A percentile compares a stretch with the other conserved stretches of the same genome.
phyloP scores from a whole-genome alignment of 2,329 filamentous ascomycete species.

The Ploettnerulaceae sp. region DNA sequence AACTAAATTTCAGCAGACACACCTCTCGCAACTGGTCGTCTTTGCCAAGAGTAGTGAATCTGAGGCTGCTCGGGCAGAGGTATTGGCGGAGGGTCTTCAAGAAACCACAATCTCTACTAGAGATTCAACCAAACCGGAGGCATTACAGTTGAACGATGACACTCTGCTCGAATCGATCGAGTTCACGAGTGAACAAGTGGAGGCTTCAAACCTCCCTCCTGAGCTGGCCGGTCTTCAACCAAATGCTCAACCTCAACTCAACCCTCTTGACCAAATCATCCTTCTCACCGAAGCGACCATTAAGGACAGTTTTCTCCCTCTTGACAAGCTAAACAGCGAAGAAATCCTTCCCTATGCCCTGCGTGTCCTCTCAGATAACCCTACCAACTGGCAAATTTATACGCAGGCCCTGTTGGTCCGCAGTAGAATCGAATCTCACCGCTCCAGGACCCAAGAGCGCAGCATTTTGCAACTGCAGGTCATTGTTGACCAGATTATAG shows the following conservation, averaged over 20 bases:
- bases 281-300: conserved; percentile 83
- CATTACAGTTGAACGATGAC: conserved; percentile 81
- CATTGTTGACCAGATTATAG: conserved; percentile 90
- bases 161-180: conserved; percentile 84
- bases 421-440: conserved; percentile 83
- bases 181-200: conserved; percentile 51
- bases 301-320: conserved; percentile 79
- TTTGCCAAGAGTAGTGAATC: conserved; percentile 66
- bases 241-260: conserved; percentile 74
- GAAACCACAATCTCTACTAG: conserved; percentile 19
- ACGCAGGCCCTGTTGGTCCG: conserved; percentile 88
- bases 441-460: conserved; percentile 80
- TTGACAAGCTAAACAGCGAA: conserved; percentile 83
- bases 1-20: conserved; percentile 74
- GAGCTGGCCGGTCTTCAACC: conserved; percentile 63
- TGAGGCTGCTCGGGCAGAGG: conserved; percentile 14
- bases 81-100: conserved; percentile 19
- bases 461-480: conserved; percentile 90
- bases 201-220: conserved; percentile 50
- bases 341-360: conserved; percentile 89
- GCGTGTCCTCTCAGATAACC: conserved; percentile 80
- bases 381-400: conserved; percentile 97
- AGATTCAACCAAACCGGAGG: conserved; percentile 50
- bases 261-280: conserved; percentile 83
- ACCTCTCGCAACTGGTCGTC: conserved; percentile 84